Evolutionary conservation across 495 filamentous ascomycete genomes (phyloP).

Genomic region (Penicillium herquei): DNA sequence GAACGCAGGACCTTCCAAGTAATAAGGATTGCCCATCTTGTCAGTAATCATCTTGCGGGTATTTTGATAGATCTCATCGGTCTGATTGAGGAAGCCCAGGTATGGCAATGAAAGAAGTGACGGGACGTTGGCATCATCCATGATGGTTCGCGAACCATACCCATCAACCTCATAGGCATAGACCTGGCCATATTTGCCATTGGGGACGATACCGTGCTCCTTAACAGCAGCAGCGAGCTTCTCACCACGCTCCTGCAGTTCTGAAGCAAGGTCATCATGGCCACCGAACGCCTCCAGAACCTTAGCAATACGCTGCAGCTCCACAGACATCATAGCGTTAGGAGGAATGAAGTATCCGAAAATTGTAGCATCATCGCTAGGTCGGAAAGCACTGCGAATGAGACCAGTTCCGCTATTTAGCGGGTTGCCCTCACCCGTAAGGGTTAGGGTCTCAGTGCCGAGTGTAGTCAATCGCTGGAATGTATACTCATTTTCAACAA

Average conservation of each 20-base stretch:
- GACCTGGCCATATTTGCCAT: slow-evolving; percentile 80
- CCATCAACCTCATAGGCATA: slow-evolving; percentile 98
- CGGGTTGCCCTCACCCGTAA: slow-evolving; percentile 85
- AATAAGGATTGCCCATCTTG: slow-evolving; percentile 84
- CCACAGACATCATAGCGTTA: slow-evolving; percentile 93
- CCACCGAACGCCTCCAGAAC: slow-evolving; percentile 61
- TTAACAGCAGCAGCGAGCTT: slow-evolving; percentile 74
- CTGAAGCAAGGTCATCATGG: slow-evolving; percentile 42
- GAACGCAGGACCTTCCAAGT: slow-evolving; percentile 73
- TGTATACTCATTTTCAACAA: slow-evolving; percentile 72
- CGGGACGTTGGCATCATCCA: slow-evolving; percentile 98
- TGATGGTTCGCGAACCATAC: slow-evolving; percentile 84
- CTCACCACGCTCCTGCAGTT: slow-evolving; percentile 64
- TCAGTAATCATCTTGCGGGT: slow-evolving; percentile 88
- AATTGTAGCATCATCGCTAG: slow-evolving; percentile 97
- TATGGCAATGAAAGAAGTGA: slow-evolving; percentile 84
- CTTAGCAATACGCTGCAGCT: slow-evolving; percentile 73
- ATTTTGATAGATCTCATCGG: slow-evolving; percentile 77
- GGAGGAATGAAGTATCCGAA: slow-evolving; percentile 93
- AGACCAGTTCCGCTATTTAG: slow-evolving; percentile 81
- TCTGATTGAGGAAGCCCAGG: slow-evolving; percentile 71
- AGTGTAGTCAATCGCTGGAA: slow-evolving; percentile 77
- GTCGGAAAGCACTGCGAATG: slow-evolving; percentile 88
- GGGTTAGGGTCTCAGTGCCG: slow-evolving; percentile 87
- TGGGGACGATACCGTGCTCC: slow-evolving; percentile 85